Base-by-base conservation (phyloP, 2,329 filamentous ascomycete genomes). In the Venturia carpophila region DNA sequence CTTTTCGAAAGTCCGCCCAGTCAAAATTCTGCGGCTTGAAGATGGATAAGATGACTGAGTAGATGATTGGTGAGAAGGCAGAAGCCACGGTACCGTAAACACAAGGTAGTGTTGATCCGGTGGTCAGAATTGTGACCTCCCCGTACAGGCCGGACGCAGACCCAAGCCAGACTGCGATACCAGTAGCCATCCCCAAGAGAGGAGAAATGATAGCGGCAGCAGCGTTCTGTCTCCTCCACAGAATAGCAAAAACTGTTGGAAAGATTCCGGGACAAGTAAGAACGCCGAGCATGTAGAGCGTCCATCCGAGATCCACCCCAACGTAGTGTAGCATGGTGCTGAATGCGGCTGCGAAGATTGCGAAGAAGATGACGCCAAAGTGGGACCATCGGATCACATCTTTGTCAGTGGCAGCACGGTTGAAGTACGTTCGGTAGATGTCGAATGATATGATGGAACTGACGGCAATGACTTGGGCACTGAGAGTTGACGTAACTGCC, bases 371-470 rank as follows among this genome's bases (percentile, higher is more conserved):
- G 0, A 84, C 82, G 0, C 80, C 80, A 13, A 80, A 78, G 67
- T 84, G 82, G 60, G 78, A 81, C 73, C 79, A 79, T 0, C 77
- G 77, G 47, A 84, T 83, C 0, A 82, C 74, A 39, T 84, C 78
- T 0, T 71, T 69, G 64, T 84, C 80, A 0, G 75, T 78, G 0
- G 81, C 81, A 0, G 66, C 66, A 3, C 71, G 74, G 63, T 82
- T 81, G 67, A 82, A 73, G 67, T 83, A 83, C 19, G 77, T 77
- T 0, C 80, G 75, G 68, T 83, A 83, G 1, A 83, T 79, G 56
- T 83, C 81, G 62, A 83, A 84, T 60, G 77, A 80, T 61, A 83
- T 77, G 62, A 83, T 83, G 0, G 80, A 82, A 5, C 79, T 81
- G 1, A 82, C 80, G 0, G 81, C 80, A 60, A 83, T 82, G 1